Conservation (phyloP, 345 rosid genomes). For the Adansonia digitata region DNA sequence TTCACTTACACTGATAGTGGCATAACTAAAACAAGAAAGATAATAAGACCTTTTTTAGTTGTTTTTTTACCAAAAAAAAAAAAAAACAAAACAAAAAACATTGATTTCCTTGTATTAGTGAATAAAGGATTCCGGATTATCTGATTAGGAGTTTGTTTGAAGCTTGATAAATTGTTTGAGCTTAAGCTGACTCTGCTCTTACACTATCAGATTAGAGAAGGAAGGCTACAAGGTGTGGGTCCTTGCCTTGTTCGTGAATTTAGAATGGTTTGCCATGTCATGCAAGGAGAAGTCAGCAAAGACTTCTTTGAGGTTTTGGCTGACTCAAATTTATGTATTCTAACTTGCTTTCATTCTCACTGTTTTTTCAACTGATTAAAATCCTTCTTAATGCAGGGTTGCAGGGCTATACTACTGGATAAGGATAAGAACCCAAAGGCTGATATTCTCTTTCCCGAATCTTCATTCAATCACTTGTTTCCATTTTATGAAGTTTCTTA, state of each 20-base stretch:
- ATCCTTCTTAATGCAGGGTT: constrained; percentile 54
- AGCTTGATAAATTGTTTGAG: not conserved
- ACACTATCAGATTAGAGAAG: constrained; percentile 73
- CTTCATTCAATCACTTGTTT: not conserved
- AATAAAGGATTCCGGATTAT: constrained; percentile 1
- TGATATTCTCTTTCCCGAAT: constrained; percentile 6
- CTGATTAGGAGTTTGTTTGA: not conserved
- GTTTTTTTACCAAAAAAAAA: not conserved
- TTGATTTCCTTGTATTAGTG: not conserved
- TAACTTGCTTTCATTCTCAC: not conserved
- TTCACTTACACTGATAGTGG: not conserved
- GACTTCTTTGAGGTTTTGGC: constrained; percentile 73
- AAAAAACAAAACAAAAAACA: too few relatives aligned
- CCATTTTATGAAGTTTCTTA: not conserved
- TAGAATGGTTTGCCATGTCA: constrained; percentile 78
- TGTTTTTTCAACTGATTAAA: not conserved
- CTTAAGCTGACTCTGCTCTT: constrained; percentile 12
- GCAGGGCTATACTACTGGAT: constrained; percentile 82
- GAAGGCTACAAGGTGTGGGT: constrained; percentile 79
- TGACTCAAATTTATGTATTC: not conserved
- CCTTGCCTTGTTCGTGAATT: constrained; percentile 73
- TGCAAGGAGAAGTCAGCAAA: constrained; percentile 73
- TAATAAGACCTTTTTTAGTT: not conserved
- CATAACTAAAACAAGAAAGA: not conserved
- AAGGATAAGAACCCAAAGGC: constrained; percentile 88